Conservation (phyloP, 1,139 yeast genomes). For the Yamadazyma epiphylla region DNA sequence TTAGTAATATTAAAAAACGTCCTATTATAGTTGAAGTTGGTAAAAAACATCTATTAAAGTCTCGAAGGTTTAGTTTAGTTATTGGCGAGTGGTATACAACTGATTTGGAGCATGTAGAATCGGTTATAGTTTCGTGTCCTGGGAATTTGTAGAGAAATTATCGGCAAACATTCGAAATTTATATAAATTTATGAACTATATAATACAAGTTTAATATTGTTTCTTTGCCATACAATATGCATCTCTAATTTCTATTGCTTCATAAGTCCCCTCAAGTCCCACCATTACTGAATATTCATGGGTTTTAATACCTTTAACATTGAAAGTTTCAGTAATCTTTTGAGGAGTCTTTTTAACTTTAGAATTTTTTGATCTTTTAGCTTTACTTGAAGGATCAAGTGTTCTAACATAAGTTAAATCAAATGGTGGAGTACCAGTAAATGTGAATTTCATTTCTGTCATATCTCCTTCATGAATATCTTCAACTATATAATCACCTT, state of each 20-base stretch:
- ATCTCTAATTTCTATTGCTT: conserved; percentile 83
- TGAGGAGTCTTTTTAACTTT: conserved; percentile 17
- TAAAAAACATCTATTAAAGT: conserved; percentile 1
- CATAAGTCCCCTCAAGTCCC: conserved; percentile 89
- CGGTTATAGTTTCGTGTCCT: background rate
- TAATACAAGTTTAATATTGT: conserved; percentile 5
- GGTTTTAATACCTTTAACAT: conserved; percentile 65
- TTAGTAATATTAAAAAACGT: conserved; percentile 6
- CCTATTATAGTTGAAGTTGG: conserved; percentile 4
- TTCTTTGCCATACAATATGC: conserved; percentile 64
- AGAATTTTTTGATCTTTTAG: conserved; percentile 16
- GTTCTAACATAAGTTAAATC: conserved; percentile 53
- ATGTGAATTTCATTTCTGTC: conserved; percentile 64
- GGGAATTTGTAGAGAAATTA: no score
- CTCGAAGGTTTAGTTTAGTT: background rate
- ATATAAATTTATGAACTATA: conserved; percentile 1
- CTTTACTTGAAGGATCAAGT: conserved; percentile 31
- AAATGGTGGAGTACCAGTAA: conserved; percentile 74
- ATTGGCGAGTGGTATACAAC: background rate
- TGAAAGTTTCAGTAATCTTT: conserved; percentile 69
- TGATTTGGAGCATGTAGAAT: background rate
- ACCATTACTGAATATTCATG: conserved; percentile 70
- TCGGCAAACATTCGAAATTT: background rate
- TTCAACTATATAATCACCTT: conserved; percentile 65
- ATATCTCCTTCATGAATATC: conserved; percentile 91